phyloP scores from a whole-genome alignment of 2,329 filamentous ascomycete species.

The Cladosporium phlei region DNA sequence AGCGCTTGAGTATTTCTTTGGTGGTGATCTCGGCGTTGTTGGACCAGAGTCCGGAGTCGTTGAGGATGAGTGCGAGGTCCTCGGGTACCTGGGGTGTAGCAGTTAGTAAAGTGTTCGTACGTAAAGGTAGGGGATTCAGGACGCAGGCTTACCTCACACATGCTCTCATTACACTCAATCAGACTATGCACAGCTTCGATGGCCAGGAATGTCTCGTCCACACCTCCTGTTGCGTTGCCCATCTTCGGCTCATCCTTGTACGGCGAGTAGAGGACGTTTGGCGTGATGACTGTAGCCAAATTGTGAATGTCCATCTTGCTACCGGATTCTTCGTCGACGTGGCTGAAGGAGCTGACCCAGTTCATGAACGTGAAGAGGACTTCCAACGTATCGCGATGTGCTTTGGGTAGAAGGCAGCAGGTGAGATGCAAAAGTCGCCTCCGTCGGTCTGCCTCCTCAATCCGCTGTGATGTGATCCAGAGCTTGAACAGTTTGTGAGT shows the following conservation, averaged over 20 bases:
- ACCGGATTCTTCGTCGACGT: constrained; percentile 92
- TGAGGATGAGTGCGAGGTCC: constrained; percentile 79
- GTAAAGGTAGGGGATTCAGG: background rate
- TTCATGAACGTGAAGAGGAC: constrained; percentile 94
- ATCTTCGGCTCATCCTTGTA: constrained; percentile 43
- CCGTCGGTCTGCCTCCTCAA: constrained; percentile 73
- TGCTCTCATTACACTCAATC: constrained; percentile 89
- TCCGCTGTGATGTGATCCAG: constrained; percentile 83
- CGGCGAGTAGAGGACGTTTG: constrained; percentile 68
- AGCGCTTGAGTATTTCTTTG: constrained; percentile 93
- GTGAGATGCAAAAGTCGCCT: constrained; percentile 83
- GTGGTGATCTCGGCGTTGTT: constrained; percentile 83
- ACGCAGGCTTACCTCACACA: constrained; percentile 87
- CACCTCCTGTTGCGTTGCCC: constrained; percentile 28
- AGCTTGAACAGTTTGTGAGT: constrained; percentile 91
- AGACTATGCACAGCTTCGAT: constrained; percentile 89
- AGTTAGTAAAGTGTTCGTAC: background rate
- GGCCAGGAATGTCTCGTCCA: constrained; percentile 83
- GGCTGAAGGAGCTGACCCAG: constrained; percentile 95
- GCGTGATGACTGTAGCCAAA: constrained; percentile 92
- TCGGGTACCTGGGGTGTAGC: constrained; percentile 68
- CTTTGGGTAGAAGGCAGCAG: constrained; percentile 87
- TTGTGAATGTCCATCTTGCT: constrained; percentile 99
- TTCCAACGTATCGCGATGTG: constrained; percentile 88
- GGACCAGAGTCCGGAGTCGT: constrained; percentile 76